Base-by-base conservation (phyloP, 352 stramenopile genomes). In the Phytopythium oedochilum region DNA sequence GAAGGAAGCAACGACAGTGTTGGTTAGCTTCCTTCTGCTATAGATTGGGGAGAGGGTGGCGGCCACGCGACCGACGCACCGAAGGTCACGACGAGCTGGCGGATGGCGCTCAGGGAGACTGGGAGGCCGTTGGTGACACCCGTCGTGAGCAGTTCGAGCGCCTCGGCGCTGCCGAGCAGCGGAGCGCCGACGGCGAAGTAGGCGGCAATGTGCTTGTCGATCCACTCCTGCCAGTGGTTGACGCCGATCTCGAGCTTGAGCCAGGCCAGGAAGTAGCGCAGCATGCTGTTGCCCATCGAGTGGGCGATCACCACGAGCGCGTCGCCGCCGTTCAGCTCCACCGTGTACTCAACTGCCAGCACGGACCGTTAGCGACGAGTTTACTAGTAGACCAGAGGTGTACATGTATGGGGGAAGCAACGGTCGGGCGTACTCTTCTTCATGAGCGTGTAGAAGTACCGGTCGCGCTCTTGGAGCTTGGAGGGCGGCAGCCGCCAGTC, bases 201-300 rank as follows among this genome's bases (percentile, higher is more conserved):
- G 14, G 83, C 65, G 18, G 80, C 83, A 45, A 93, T 77, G 55
- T 93, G 77, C 12, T 60, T 66, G 55, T 89, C 78, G 42, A 93
- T 86, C 83, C 83, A 93, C 39, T 68, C 55, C 35, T 88, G 75
- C 73, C 74, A 88, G 61, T 89, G 69, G 47, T 92, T 79, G 8
- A 67, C 63, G 1, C 81, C 81, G 22, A 93, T 67, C 53, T 93
- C 80, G 48, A 84, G 73, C 52, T 86, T 82, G 50, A 93, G 64
- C 83, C 83, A 93, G 54, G 77, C 76, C 31, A 93, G 73, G 43
- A 93, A 93, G 68, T 93, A 93, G 4, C 80, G 80, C 23, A 93
- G 86, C 18, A 91, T 59, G 34, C 71, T 70, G 57, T 93, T 93
- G 31, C 83, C 83, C 74, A 93, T 89, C 31, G 83, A 93, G 55